Evolutionary conservation across 2,329 filamentous ascomycete species (phyloP).

Genomic region (Mycosphaerella sp.): DNA sequence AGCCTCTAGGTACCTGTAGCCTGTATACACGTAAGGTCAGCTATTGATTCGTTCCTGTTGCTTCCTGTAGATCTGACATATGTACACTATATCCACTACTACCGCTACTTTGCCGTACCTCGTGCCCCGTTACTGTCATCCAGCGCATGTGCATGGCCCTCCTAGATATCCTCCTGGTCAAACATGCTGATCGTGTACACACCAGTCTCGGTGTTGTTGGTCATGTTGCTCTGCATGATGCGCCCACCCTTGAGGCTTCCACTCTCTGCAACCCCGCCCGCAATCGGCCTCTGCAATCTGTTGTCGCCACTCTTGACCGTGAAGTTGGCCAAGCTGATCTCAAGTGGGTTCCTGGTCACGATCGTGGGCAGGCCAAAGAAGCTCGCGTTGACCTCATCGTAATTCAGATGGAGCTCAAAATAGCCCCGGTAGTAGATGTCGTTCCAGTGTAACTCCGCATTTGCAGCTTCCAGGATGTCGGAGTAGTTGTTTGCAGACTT

Average conservation of each 20-base stretch:
- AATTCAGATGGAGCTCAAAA: conserved; percentile 56
- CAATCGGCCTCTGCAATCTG: conserved; percentile 47
- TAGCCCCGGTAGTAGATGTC: conserved; percentile 70
- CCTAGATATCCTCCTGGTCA: conserved; percentile 17
- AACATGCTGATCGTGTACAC: conserved; percentile 12
- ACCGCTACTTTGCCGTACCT: too few species aligned
- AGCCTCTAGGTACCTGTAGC: too few species aligned
- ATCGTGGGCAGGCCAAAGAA: conserved; percentile 61
- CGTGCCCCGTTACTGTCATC: too few species aligned
- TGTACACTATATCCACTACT: too few species aligned
- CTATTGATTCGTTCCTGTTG: too few species aligned
- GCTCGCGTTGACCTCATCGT: conserved; percentile 53
- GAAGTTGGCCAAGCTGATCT: conserved; percentile 64
- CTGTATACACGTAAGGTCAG: too few species aligned
- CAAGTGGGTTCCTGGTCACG: conserved; percentile 53
- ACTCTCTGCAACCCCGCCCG: conserved; percentile 47
- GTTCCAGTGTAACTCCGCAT: conserved; percentile 64
- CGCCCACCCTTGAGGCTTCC: conserved; percentile 50
- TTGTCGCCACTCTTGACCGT: conserved; percentile 59
- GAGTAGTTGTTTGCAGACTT: conserved; percentile 45
- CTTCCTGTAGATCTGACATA: too few species aligned
- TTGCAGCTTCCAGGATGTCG: conserved; percentile 43
- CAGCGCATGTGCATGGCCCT: not conserved
- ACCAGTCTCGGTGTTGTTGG: conserved; percentile 34
- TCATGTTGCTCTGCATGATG: conserved; percentile 34